phyloP scores from a whole-genome alignment of 495 filamentous ascomycete genomes.

The Talaromyces thailandensis region DNA sequence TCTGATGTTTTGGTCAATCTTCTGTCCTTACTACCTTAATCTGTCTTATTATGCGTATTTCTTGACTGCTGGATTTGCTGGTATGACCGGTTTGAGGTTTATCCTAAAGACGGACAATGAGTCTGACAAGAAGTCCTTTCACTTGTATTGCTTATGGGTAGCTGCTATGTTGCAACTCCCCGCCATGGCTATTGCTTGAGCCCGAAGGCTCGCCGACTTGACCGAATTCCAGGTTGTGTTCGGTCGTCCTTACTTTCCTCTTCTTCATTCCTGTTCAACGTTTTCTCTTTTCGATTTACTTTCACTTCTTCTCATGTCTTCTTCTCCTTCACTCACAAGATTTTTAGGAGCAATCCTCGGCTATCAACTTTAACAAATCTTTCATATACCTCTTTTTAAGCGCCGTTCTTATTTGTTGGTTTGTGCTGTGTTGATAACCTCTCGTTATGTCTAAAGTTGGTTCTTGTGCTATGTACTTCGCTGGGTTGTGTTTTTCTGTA shows the following conservation, averaged over 20 bases:
- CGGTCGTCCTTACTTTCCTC: not conserved
- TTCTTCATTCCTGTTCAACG: not conserved
- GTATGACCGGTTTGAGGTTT: conserved; percentile 1
- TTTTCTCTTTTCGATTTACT: not conserved
- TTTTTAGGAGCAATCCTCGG: not conserved
- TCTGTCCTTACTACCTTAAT: conserved; percentile 1
- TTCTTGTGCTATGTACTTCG: not conserved
- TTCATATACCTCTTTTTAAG: not conserved
- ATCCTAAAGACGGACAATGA: conserved; percentile 1
- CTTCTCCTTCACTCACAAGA: not conserved
- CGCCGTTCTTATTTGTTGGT: not conserved
- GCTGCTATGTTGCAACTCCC: conserved; percentile 4
- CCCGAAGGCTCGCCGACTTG: too few relatives aligned
- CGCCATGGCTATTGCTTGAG: not conserved
- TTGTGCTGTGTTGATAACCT: not conserved
- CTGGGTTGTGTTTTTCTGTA: not conserved
- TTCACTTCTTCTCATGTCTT: not conserved
- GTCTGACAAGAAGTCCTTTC: conserved; percentile 6
- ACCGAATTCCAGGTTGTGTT: too few relatives aligned
- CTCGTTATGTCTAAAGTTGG: not conserved
- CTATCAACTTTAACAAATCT: not conserved
- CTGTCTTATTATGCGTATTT: not conserved
- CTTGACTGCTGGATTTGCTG: not conserved
- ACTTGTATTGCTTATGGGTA: conserved; percentile 6
- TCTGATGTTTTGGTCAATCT: conserved; percentile 26